Percentiles rank a stretch among this genome's conserved stretches.
Conservation (phyloP, 371 early-diverging fungal species). For the Mucor velutinosus region DNA sequence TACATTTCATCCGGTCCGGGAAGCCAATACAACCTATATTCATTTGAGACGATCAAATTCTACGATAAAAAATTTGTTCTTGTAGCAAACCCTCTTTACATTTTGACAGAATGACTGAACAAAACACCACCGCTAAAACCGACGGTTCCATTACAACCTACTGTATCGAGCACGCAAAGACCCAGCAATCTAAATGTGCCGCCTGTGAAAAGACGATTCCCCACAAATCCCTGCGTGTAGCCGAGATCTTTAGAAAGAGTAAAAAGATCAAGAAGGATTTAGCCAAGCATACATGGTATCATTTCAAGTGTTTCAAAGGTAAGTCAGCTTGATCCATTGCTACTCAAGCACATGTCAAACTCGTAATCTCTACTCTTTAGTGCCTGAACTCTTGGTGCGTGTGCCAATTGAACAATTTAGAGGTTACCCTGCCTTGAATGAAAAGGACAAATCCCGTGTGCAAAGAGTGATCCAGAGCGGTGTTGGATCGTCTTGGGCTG, state of each 20-base stretch:
- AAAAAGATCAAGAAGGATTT: constrained; percentile 58
- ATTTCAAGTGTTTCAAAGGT: constrained; percentile 62
- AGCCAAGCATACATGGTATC: constrained; percentile 60
- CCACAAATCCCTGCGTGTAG: constrained; percentile 53
- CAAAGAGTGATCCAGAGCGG: constrained; percentile 49
- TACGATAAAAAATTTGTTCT: background rate
- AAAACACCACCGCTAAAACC: background rate
- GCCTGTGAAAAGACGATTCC: constrained; percentile 52
- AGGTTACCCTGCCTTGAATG: constrained; percentile 37
- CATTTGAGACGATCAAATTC: background rate
- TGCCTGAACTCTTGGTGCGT: constrained; percentile 34
- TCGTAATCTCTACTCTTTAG: constrained; percentile 10
- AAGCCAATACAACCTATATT: background rate
- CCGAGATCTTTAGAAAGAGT: constrained; percentile 51
- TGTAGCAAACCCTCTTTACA: background rate
- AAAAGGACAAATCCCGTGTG: constrained; percentile 52
- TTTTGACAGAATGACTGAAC: constrained; percentile 14
- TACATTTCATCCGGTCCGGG: constrained; percentile 3
- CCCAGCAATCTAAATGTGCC: constrained; percentile 46
- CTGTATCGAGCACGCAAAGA: constrained; percentile 55
- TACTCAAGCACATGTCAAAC: background rate
- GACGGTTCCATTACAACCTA: constrained; percentile 45
- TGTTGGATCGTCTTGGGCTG: constrained; percentile 44
- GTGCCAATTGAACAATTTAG: constrained; percentile 45
- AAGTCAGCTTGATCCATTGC: background rate